phyloP scores from a whole-genome alignment of 2,329 filamentous ascomycete species.

The Cordyceps farinosa region DNA sequence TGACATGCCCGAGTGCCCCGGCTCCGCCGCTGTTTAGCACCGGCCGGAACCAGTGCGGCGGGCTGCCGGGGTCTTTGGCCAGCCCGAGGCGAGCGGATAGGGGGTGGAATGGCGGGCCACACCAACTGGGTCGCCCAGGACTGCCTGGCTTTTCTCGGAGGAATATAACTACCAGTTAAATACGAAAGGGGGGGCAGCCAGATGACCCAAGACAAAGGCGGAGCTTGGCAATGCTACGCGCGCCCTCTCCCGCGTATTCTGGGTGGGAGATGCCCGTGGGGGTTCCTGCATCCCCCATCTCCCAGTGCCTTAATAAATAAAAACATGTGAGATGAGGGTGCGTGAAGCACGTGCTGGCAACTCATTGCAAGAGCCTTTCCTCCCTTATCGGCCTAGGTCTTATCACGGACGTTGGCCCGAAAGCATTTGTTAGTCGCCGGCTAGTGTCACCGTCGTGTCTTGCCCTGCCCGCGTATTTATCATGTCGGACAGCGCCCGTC shows the following conservation, averaged over 20 bases:
- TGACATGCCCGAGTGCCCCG: neutral
- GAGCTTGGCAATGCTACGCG: neutral
- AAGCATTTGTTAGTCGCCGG: neutral
- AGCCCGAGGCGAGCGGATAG: slow-evolving; percentile 11
- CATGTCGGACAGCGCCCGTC: neutral
- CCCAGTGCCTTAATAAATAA: too few species aligned
- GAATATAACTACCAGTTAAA: neutral
- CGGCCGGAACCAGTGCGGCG: neutral
- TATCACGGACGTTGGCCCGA: neutral
- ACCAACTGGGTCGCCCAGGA: slow-evolving; percentile 1
- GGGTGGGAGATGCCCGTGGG: neutral
- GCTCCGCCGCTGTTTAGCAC: neutral
- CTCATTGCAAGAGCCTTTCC: neutral
- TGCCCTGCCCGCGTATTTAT: neutral
- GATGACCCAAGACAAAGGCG: neutral
- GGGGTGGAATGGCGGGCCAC: slow-evolving; percentile 7
- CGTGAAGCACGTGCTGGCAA: neutral
- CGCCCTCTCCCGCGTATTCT: neutral
- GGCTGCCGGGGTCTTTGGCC: slow-evolving; percentile 12
- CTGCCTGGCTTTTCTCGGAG: neutral
- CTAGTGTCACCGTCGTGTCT: neutral
- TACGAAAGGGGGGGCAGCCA: neutral
- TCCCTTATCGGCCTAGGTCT: neutral
- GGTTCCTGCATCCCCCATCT: neutral
- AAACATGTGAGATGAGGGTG: too few species aligned